A percentile compares a stretch with the other conserved stretches of the same genome.
Conservation (phyloP, 495 filamentous ascomycete genomes). For the Durotheca rogersii region DNA sequence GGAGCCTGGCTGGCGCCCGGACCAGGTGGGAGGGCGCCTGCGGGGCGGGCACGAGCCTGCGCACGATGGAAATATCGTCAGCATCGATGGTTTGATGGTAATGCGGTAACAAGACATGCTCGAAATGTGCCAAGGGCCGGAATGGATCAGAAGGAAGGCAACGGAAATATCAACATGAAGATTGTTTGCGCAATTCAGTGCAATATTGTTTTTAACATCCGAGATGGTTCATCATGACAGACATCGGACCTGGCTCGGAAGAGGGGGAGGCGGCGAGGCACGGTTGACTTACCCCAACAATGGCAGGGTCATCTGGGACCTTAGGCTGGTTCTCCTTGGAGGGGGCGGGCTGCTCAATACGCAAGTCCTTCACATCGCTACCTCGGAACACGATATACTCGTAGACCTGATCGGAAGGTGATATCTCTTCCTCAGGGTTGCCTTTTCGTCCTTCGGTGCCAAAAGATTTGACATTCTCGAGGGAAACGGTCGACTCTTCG, state of each 20-base stretch:
- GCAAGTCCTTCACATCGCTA: slow-evolving; percentile 97
- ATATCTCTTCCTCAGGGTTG: slow-evolving; percentile 75
- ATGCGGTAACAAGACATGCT: not conserved
- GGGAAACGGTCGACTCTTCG: slow-evolving; percentile 89
- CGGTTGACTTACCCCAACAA: slow-evolving; percentile 81
- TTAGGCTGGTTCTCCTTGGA: slow-evolving; percentile 71
- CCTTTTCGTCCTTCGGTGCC: slow-evolving; percentile 87
- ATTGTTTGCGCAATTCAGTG: slow-evolving; percentile 85
- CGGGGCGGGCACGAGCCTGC: slow-evolving; percentile 46
- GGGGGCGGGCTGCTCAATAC: slow-evolving; percentile 71
- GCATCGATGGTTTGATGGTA: slow-evolving; percentile 13
- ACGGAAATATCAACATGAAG: slow-evolving; percentile 93
- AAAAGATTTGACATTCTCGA: slow-evolving; percentile 90
- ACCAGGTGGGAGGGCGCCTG: slow-evolving; percentile 35
- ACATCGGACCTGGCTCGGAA: slow-evolving; percentile 16
- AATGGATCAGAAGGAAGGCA: slow-evolving; percentile 96
- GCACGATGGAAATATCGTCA: slow-evolving; percentile 23
- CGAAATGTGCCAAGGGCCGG: slow-evolving; percentile 8
- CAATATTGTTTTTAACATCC: slow-evolving; percentile 79
- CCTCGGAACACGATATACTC: slow-evolving; percentile 99
- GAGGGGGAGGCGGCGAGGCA: not conserved
- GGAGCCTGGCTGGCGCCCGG: slow-evolving; percentile 34
- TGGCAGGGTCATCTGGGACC: slow-evolving; percentile 93
- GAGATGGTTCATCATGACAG: slow-evolving; percentile 75
- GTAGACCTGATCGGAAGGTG: slow-evolving; percentile 80